phyloP scores from a whole-genome alignment of 306 rosid species.

The Calophaca sinica region DNA sequence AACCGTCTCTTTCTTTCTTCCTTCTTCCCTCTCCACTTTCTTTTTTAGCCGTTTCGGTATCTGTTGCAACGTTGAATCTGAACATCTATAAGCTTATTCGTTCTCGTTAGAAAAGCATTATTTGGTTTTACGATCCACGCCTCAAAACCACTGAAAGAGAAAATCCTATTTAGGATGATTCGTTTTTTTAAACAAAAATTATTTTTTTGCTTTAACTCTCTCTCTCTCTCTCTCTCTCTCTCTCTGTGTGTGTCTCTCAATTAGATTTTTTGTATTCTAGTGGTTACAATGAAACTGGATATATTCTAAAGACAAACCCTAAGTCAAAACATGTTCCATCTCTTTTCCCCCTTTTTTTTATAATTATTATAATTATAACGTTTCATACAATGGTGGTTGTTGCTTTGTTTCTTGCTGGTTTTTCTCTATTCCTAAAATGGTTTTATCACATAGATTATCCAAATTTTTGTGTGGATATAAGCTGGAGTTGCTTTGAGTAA shows the following conservation, averaged over 20 bases:
- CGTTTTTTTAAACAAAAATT: too few species aligned
- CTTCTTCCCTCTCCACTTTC: not conserved
- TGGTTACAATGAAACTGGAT: too few species aligned
- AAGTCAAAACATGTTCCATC: too few species aligned
- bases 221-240: too few species aligned
- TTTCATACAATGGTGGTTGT: not conserved
- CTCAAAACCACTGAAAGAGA: not conserved
- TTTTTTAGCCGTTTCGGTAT: not conserved
- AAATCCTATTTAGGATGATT: not conserved
- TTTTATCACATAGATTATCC: conserved; percentile 23
- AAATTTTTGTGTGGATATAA: conserved; percentile 20
- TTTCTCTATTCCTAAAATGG: conserved; percentile 4
- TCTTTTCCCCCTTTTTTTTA: too few species aligned
- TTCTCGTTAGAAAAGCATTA: not conserved
- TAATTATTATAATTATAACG: too few species aligned
- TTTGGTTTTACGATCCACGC: not conserved
- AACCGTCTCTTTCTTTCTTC: too few species aligned
- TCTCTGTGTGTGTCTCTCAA: too few species aligned
- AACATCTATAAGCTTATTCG: not conserved
- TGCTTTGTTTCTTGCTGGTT: not conserved
- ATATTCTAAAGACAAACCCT: too few species aligned
- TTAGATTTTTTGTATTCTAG: too few species aligned
- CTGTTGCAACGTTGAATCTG: not conserved
- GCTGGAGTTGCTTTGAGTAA: conserved; percentile 29
- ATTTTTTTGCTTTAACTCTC: too few species aligned